These are phyloP conservation scores for Tylopilus orsonianus DNA, from an alignment of 1,284 basidiomycete species.

Conservation along the genomic window DNA sequence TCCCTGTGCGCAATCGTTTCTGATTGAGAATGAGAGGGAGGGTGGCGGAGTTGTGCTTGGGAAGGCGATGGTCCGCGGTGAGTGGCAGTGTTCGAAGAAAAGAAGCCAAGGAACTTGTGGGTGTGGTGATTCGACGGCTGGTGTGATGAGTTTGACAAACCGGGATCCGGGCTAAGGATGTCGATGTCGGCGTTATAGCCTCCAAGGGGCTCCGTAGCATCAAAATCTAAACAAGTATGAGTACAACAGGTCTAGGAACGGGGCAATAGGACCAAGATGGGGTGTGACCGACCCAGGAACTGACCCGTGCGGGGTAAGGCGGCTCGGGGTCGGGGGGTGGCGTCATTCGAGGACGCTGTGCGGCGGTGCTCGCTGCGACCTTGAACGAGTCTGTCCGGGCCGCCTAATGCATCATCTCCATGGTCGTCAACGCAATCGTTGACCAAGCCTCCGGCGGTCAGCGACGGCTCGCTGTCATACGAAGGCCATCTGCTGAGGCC, in stretches of 20 bases:
- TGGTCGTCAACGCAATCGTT: conserved; percentile 9
- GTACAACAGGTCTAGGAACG: conserved; percentile 6
- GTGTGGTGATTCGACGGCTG: conserved; percentile 15
- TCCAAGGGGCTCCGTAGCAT: conserved; percentile 3
- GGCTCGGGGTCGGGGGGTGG: conserved; percentile 22
- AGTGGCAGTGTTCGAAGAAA: conserved; percentile 20
- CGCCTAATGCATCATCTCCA: conserved; percentile 6
- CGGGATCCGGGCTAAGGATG: conserved; percentile 12
- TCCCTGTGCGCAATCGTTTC: conserved; percentile 19
- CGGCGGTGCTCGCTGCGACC: conserved; percentile 28
- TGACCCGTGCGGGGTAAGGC: conserved; percentile 17
- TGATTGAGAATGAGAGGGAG: conserved; percentile 15
- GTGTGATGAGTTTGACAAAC: conserved; percentile 11
- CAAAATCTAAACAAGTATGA: conserved; percentile 15
- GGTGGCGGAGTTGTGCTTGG: conserved; percentile 1
- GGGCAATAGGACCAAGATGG: conserved; percentile 7
- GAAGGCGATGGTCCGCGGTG: conserved; percentile 17
- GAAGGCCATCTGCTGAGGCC: conserved; percentile 21
- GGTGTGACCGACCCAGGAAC: conserved; percentile 18
- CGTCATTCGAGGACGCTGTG: conserved; percentile 30
- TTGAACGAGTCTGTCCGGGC: conserved; percentile 9
- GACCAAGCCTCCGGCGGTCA: conserved; percentile 8
- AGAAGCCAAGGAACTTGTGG: conserved; percentile 22
- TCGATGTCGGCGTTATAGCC: conserved; percentile 12
- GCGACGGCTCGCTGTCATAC: conserved; percentile 25